Conservation (phyloP, 225 moss, liverwort and hornwort genomes). For the Ulota crispa region DNA sequence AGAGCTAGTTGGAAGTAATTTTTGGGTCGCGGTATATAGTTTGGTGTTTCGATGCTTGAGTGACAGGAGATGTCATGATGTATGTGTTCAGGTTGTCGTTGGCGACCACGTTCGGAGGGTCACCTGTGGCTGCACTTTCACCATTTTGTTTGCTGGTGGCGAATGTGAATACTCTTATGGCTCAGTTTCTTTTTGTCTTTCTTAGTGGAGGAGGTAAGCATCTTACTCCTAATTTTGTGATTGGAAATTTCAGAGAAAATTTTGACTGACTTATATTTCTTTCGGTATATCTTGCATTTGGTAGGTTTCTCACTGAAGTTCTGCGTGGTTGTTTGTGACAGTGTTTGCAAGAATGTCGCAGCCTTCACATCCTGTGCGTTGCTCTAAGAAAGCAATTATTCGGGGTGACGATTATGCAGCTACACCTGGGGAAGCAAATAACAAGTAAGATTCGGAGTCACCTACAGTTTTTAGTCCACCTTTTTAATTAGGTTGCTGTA, state of each 20-base stretch:
- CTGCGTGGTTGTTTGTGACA: slow-evolving; percentile 32
- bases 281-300: neutral
- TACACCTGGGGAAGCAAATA: slow-evolving; percentile 51
- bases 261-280: neutral
- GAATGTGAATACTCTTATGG: slow-evolving; percentile 93
- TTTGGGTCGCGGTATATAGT: neutral
- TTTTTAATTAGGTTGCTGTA: neutral
- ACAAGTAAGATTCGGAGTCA: slow-evolving; percentile 41
- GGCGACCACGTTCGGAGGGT: slow-evolving; percentile 92
- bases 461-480: neutral
- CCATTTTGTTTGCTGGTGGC: slow-evolving; percentile 86
- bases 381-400: slow-evolving; percentile 90
- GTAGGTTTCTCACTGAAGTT: slow-evolving; percentile 1
- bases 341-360: slow-evolving; percentile 99
- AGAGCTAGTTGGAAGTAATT: neutral
- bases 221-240: neutral
- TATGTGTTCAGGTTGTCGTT: slow-evolving; percentile 79
- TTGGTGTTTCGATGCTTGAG: neutral
- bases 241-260: neutral
- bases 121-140: slow-evolving; percentile 82
- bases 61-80: neutral
- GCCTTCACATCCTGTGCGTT: slow-evolving; percentile 91
- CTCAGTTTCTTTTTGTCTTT: slow-evolving; percentile 96
- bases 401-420: slow-evolving; percentile 73
- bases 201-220: slow-evolving; percentile 92